Evolutionary conservation across 257 asterid genomes (phyloP).

Genomic region (Thymus quinquecostatus): DNA sequence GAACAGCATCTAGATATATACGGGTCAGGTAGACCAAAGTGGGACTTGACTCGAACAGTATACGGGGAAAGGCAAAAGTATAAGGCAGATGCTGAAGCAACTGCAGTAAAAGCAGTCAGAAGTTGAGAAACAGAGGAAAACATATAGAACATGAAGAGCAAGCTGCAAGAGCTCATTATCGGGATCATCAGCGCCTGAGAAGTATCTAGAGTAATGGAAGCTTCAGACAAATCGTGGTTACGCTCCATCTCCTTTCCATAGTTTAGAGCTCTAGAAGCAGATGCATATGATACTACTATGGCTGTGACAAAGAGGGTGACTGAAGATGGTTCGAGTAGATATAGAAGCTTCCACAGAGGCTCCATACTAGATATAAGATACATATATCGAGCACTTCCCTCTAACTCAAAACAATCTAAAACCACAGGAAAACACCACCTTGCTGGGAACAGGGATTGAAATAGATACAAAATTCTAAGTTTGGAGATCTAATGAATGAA

Average conservation of each 20-base stretch:
- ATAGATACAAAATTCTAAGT: not conserved
- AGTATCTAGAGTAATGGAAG: constrained; percentile 84
- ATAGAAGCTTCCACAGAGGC: constrained; percentile 71
- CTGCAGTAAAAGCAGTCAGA: constrained; percentile 84
- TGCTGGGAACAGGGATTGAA: constrained; percentile 9
- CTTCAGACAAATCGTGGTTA: constrained; percentile 84
- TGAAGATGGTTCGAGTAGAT: constrained; percentile 84
- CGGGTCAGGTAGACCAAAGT: constrained; percentile 76
- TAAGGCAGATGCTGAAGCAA: constrained; percentile 88
- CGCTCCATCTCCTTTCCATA: constrained; percentile 95
- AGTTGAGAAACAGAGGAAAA: constrained; percentile 92
- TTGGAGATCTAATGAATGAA: constrained; percentile 3
- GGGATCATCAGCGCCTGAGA: constrained; percentile 98
- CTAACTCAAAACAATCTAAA: constrained; percentile 2
- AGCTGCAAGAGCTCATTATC: constrained; percentile 92
- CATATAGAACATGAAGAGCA: constrained; percentile 92
- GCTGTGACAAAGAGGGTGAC: constrained; percentile 79
- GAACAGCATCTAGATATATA: constrained; percentile 84
- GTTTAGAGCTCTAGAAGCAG: constrained; percentile 85
- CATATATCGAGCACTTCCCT: constrained; percentile 11
- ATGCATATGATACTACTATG: constrained; percentile 71
- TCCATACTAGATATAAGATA: constrained; percentile 52
- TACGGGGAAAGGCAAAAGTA: constrained; percentile 86
- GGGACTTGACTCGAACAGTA: constrained; percentile 56
- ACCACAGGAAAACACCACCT: constrained; percentile 1